Base-by-base conservation (phyloP, 2,329 filamentous ascomycete species). In the Hymenotorrendiella dingleyae region DNA sequence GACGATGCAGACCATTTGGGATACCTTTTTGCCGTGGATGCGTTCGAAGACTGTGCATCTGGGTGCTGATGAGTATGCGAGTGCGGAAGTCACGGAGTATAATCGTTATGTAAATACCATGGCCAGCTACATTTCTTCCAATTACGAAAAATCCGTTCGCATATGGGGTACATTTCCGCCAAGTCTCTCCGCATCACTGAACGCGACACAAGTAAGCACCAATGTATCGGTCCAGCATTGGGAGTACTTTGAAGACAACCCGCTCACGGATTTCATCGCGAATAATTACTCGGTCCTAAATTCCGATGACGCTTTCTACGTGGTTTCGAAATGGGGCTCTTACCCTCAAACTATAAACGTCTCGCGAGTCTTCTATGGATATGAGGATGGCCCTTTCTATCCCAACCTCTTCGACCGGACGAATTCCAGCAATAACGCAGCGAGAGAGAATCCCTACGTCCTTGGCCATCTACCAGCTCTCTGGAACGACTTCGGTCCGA, bases 91-190 rank as follows among this genome's bases (percentile, higher is more conserved):
- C 0, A 62, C 64, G 11, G 71, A 71, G 7, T 78, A 78, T 12
- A 34, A 34, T 22, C 7, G 19, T n/a, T 34, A 21, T 20, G 32
- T 34, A 5, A 34, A 34, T 22, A 20, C 16, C 11, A 34, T 34
- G 32, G 22, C 20, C 9, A 20, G 22, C 17, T 34, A 21, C 5
- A 34, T 47, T n/a, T 52, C 54, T 1, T 43, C 46, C 3, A 54
- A 52, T 11, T 59, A 62, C 1, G 64, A 49, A 0, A 77, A 77
- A 52, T 55, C 46, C 0, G 67, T 71, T 3, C 68, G 74, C 1
- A 76, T 77, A 34, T 79, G 74, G 75, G 74, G 74, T 0, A 77
- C 73, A 0, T 72, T 73, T 37, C 69, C 72, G 14, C 72, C 73
- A 0, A 57, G 61, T 22, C 50, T 53, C 27, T 62, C 61, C 1